Percentiles rank a stretch among this genome's conserved stretches.
Conservation (phyloP, 345 rosid species). For the Alliaria petiolata region DNA sequence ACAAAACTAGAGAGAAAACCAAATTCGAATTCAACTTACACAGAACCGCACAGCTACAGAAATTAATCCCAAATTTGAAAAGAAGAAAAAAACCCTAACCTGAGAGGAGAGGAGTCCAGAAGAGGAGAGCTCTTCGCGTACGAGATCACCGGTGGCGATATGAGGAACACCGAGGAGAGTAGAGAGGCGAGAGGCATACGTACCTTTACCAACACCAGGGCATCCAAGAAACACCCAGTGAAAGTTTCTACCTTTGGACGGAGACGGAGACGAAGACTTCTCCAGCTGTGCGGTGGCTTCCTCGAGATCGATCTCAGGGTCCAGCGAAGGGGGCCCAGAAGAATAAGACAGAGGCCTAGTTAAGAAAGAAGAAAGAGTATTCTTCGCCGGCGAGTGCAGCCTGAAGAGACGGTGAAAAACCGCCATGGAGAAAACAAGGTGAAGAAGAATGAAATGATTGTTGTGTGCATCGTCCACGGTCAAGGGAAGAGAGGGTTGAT, state of each 20-base stretch:
- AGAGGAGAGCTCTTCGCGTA: slow-evolving; percentile 84
- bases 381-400: slow-evolving; percentile 13
- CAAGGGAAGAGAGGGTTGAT: background rate
- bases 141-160: slow-evolving; percentile 98
- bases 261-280: slow-evolving; percentile 29
- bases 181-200: slow-evolving; percentile 92
- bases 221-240: slow-evolving; percentile 99
- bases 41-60: background rate
- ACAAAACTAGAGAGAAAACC: background rate
- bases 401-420: slow-evolving; percentile 34
- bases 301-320: slow-evolving; percentile 42
- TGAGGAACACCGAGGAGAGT: slow-evolving; percentile 81
- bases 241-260: slow-evolving; percentile 41
- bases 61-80: background rate
- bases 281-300: slow-evolving; percentile 24
- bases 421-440: slow-evolving; percentile 26
- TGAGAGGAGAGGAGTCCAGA: slow-evolving; percentile 72
- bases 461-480: background rate
- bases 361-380: slow-evolving; percentile 13
- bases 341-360: slow-evolving; percentile 29
- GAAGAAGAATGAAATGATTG: background rate
- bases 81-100: slow-evolving; percentile 32
- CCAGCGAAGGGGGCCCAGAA: slow-evolving; percentile 34
- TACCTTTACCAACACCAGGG: slow-evolving; percentile 98
- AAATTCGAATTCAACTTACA: background rate